phyloP scores from a whole-genome alignment of 139 green algal species.

The Helicosporidium sp. region DNA sequence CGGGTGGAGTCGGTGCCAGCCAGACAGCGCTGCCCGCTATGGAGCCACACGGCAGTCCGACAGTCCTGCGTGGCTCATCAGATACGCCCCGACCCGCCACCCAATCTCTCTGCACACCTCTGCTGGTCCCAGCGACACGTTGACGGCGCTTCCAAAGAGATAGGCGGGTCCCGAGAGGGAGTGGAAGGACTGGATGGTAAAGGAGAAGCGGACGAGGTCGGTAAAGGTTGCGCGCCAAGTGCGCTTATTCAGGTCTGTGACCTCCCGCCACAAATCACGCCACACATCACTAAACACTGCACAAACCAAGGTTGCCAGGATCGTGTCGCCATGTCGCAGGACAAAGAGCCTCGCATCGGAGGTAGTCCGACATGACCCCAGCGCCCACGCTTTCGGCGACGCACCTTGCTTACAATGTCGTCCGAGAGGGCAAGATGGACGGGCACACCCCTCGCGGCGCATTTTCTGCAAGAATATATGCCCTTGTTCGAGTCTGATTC shows the following conservation, averaged over 20 bases:
- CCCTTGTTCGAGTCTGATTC: background rate
- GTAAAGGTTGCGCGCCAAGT: background rate
- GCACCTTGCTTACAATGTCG: background rate
- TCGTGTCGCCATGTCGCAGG: background rate
- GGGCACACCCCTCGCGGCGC: too few species aligned
- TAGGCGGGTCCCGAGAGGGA: slow-evolving; percentile 5
- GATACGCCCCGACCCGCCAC: background rate
- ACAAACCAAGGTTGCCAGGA: too few species aligned
- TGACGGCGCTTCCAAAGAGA: slow-evolving; percentile 2
- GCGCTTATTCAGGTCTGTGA: background rate
- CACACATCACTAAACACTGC: background rate
- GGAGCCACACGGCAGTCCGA: too few species aligned
- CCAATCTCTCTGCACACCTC: background rate
- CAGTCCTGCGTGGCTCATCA: too few species aligned
- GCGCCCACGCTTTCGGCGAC: too few species aligned
- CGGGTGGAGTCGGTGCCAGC: too few species aligned
- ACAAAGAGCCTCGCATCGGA: too few species aligned
- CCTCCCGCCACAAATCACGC: background rate
- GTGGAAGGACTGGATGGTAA: slow-evolving; percentile 9
- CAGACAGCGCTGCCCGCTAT: too few species aligned
- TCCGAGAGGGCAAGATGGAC: background rate
- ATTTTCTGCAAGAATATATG: background rate
- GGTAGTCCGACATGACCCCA: too few species aligned
- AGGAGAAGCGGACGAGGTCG: too few species aligned
- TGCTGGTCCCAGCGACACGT: slow-evolving; percentile 1